A percentile compares a stretch with the other conserved stretches of the same genome.
Evolutionary conservation across 352 stramenopile genomes (phyloP).

Genomic region (Phytophthora meadii): DNA sequence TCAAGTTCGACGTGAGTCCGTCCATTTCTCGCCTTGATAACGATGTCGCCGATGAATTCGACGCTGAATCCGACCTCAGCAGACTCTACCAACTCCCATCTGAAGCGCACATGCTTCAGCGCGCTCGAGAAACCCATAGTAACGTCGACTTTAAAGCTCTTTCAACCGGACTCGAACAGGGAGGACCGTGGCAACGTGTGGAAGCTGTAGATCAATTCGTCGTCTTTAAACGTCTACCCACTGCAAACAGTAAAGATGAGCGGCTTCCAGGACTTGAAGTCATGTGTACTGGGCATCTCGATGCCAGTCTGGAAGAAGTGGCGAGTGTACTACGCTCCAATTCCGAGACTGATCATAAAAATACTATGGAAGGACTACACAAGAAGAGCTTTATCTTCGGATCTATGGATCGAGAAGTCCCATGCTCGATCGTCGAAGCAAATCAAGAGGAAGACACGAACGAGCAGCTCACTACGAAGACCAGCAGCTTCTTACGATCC

Average conservation of each 20-base stretch:
- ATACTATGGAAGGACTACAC: slow-evolving; percentile 36
- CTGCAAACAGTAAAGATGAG: slow-evolving; percentile 1
- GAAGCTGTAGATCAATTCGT: slow-evolving; percentile 17
- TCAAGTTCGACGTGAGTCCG: neutral
- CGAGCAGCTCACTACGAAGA: slow-evolving; percentile 35
- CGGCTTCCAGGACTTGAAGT: slow-evolving; percentile 21
- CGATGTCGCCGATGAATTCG: slow-evolving; percentile 1
- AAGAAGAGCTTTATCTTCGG: slow-evolving; percentile 38
- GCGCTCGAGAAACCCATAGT: slow-evolving; percentile 13
- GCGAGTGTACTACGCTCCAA: slow-evolving; percentile 17
- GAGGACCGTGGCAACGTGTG: slow-evolving; percentile 21
- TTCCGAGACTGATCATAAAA: slow-evolving; percentile 20
- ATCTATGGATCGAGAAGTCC: slow-evolving; percentile 25
- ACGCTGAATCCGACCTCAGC: neutral
- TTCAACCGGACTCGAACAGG: slow-evolving; percentile 5
- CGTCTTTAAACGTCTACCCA: slow-evolving; percentile 12
- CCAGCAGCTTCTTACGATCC: slow-evolving; percentile 34
- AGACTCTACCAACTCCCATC: slow-evolving; percentile 16
- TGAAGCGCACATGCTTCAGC: slow-evolving; percentile 14
- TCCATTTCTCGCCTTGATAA: slow-evolving; percentile 6
- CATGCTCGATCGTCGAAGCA: slow-evolving; percentile 7
- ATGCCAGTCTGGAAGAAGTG: slow-evolving; percentile 33
- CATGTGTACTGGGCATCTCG: slow-evolving; percentile 26
- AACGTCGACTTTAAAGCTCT: slow-evolving; percentile 20
- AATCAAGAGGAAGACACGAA: slow-evolving; percentile 5